Evolutionary conservation across 139 green algal species (phyloP).

Genomic region (Mesostigma viride): DNA sequence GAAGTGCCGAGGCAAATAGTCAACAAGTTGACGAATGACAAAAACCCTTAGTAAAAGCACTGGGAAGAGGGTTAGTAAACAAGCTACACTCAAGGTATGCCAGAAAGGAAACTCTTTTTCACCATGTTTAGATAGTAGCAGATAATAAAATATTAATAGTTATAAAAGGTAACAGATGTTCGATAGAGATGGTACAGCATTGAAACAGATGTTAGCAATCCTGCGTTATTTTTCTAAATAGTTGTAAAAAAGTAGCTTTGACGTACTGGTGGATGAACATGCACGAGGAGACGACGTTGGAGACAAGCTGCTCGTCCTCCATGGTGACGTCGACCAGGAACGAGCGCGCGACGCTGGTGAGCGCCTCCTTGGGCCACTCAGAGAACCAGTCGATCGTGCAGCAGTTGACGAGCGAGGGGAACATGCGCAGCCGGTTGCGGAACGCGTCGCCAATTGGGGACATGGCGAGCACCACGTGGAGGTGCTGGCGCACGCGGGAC

Average conservation of each 20-base stretch:
- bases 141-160: no score
- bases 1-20: no score
- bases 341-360: constrained; percentile 44
- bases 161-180: no score
- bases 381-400: constrained; percentile 77
- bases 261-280: constrained; percentile 25
- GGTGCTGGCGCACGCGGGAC: constrained; percentile 42
- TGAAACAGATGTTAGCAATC: no score
- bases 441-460: constrained; percentile 66
- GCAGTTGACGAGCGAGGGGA: constrained; percentile 74
- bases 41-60: no score
- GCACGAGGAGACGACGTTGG: constrained; percentile 23
- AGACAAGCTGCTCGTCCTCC: constrained; percentile 8
- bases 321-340: not conserved
- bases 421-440: constrained; percentile 71
- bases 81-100: no score
- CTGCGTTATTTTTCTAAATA: no score
- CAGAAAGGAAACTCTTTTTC: no score
- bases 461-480: constrained; percentile 73
- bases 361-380: constrained; percentile 61
- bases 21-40: no score
- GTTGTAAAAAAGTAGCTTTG: not conserved
- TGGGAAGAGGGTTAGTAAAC: no score
- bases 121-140: no score
- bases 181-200: no score